These are phyloP conservation scores for Oryza punctata DNA, from an alignment of 176 grass and related monocot genomes.

Conservation along the genomic window DNA sequence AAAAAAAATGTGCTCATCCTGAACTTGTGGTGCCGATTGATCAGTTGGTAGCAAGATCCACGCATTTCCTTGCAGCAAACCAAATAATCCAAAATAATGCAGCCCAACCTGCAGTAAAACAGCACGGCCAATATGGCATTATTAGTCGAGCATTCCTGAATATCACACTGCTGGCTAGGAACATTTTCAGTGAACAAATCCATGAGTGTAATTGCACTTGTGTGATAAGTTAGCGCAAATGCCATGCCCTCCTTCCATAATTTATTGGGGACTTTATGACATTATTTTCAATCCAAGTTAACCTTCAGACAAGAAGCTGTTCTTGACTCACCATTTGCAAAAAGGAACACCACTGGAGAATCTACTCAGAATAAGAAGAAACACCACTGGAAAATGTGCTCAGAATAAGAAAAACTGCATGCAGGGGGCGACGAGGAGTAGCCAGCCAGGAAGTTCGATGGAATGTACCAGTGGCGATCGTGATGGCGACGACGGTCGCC, in stretches of 20 bases:
- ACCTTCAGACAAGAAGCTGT: neutral
- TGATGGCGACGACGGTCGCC: conserved; percentile 47
- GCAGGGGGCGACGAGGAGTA: neutral
- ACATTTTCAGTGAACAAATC: neutral
- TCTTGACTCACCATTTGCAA: neutral
- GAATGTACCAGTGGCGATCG: conserved; percentile 56
- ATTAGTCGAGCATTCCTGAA: too few relatives aligned
- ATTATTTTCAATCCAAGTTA: neutral
- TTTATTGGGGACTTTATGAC: too few relatives aligned
- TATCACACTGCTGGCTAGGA: neutral
- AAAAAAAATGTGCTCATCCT: neutral
- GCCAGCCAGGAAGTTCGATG: neutral
- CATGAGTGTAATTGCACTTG: neutral
- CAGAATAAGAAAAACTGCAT: neutral
- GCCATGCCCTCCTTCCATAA: neutral
- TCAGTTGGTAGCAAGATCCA: conserved; percentile 49
- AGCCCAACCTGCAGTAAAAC: conserved; percentile 60
- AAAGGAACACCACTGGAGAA: neutral
- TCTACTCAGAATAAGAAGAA: neutral
- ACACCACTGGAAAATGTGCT: neutral
- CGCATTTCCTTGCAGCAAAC: conserved; percentile 51
- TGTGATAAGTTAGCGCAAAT: neutral
- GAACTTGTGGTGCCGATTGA: conserved; percentile 36
- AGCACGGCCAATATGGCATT: neutral
- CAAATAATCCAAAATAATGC: conserved; percentile 71